These are phyloP conservation scores for Pleurozium schreberi DNA, from an alignment of 225 moss, liverwort and hornwort species.

Conservation along the genomic window DNA sequence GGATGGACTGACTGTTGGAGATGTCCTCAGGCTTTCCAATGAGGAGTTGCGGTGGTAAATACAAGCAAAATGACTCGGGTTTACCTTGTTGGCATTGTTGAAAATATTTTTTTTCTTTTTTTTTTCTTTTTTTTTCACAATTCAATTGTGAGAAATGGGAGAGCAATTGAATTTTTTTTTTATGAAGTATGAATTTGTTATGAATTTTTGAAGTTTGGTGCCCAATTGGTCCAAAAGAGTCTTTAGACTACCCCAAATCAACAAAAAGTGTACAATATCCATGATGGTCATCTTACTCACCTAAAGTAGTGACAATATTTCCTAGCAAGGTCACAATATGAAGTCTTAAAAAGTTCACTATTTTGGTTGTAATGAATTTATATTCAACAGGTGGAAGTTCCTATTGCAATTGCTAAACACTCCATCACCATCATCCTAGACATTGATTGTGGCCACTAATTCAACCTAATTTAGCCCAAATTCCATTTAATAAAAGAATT, in stretches of 20 bases:
- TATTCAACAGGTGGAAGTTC: neutral
- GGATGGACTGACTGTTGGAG: too few relatives aligned
- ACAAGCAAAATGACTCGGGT: neutral
- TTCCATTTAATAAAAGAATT: neutral
- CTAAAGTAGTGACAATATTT: neutral
- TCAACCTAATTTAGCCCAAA: neutral
- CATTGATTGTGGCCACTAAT: neutral
- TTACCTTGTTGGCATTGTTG: neutral
- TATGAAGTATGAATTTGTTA: neutral
- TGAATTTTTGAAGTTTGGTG: neutral
- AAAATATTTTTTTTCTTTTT: too few relatives aligned
- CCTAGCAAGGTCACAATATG: neutral
- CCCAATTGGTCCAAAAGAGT: neutral
- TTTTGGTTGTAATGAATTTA: neutral
- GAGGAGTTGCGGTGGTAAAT: too few relatives aligned
- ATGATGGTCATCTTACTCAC: neutral
- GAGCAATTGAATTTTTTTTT: neutral
- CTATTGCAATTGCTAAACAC: neutral
- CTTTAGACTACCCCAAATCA: neutral
- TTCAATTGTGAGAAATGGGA: neutral
- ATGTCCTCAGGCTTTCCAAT: too few relatives aligned
- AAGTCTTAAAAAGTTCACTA: neutral
- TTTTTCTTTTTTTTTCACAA: too few relatives aligned
- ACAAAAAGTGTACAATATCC: neutral
- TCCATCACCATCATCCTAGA: neutral